phyloP scores from a whole-genome alignment of 208 protist species.

The Paratrypanosoma confusum region DNA sequence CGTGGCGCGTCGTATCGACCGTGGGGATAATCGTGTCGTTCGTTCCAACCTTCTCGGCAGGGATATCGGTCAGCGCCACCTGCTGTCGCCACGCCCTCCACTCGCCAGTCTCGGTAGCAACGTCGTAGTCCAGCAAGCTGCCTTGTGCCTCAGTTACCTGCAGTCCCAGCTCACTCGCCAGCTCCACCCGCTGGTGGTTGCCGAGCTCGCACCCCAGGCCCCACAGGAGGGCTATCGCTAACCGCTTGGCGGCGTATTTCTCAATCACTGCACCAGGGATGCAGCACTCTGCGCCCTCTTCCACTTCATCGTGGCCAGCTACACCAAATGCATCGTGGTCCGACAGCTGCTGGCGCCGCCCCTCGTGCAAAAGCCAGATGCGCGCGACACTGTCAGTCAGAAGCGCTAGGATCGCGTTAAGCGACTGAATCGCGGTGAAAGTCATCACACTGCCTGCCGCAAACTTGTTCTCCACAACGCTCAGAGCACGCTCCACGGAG shows the following conservation, averaged over 20 bases:
- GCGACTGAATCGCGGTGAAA: constrained; percentile 71
- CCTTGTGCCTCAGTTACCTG: constrained; percentile 16
- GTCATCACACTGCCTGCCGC: constrained; percentile 91
- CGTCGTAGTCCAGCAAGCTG: constrained; percentile 80
- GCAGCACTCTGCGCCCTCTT: too few species aligned
- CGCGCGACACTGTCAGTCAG: constrained; percentile 82
- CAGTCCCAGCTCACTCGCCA: constrained; percentile 48
- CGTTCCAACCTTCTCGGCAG: constrained; percentile 83
- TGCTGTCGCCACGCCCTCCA: constrained; percentile 66
- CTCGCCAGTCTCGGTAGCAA: constrained; percentile 59
- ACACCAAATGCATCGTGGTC: too few species aligned
- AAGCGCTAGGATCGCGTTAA: constrained; percentile 89
- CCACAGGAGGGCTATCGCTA: constrained; percentile 95
- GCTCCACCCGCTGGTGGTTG: constrained; percentile 38
- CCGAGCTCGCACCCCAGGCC: constrained; percentile 77
- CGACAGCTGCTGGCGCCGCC: constrained; percentile 25
- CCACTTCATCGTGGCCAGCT: too few species aligned
- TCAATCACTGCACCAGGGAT: constrained; percentile 26
- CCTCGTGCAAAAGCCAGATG: constrained; percentile 84
- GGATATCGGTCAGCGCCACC: constrained; percentile 77
- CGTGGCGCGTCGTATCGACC: constrained; percentile 97
- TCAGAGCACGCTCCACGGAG: constrained; percentile 72
- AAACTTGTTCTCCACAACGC: constrained; percentile 35
- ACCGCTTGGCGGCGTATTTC: constrained; percentile 52
- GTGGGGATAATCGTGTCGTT: constrained; percentile 97